Base-by-base conservation (phyloP, 345 rosid genomes). In the Gossypium mustelinum region DNA sequence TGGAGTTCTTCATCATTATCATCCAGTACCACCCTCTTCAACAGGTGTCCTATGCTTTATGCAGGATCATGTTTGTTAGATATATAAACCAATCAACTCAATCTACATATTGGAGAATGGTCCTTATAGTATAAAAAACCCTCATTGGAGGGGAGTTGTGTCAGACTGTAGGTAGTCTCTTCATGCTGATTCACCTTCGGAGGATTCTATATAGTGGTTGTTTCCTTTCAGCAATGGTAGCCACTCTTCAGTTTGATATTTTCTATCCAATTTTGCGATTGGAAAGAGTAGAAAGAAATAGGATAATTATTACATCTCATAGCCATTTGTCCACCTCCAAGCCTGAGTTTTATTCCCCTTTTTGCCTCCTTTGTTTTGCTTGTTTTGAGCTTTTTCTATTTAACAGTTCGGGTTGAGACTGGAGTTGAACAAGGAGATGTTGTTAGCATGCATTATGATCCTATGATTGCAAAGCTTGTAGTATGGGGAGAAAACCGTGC, bases 401-500 rank as follows among this genome's bases (percentile, higher is more conserved):
- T 76, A 13, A 65, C 87, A 89, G 97, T 94, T 75, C 86, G 96
- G 78, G 95, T 94, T 73, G 97, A 92, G 84, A 94, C 98, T 79
- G 98, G 98, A 75, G 97, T 94, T 72, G 87, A 87, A 81, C 92
- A 91, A 83, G 97, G 98, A 75, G 97, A 94, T 79, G 81, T 81
- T 77, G 94, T 94, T 73, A 94, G 93, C 92, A 91, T 91, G 98
- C 98, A 94, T 79, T 94, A 92, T 80, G 98, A 94, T 88, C 98
- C 98, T 65, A 91, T 94, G 97, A 94, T 92, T 83, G 98, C 98
- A 60, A 92, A 94, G 85, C 98, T 94, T 84, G 97, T 94, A 54
- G 98, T 90, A 57, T 87, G 90, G 92, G 98, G 92, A 74, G 93
- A 92, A 78, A 89, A 86, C 73, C 93, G 94, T 51, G 77, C 86